Base-by-base conservation (phyloP, 306 rosid genomes). In the Dryas octopetala region DNA sequence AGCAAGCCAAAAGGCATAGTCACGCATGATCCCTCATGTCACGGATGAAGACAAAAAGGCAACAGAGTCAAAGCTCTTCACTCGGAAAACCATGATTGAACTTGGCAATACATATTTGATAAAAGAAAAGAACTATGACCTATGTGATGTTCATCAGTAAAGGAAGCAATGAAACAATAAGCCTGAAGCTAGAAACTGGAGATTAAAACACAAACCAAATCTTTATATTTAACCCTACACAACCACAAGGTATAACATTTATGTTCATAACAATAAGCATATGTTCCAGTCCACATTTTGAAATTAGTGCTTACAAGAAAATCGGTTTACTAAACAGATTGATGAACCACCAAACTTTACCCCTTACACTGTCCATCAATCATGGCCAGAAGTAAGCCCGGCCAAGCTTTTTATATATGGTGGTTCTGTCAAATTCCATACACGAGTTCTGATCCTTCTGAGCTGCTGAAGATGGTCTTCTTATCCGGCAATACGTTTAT, bases 211-310 rank as follows among this genome's bases (percentile, higher is more conserved):
- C 81, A 84, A 76, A 80, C 86, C 83, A 74, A 74, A 83, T 19
- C 78, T 80, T 78, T 74, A 77, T 73, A 82, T 64, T 76, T 64
- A 75, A 53, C 80, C 74, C 83, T 73, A 81, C 82, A 83, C 78
- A 73, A 57, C 79, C 82, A 83, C 78, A 73, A 57, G 40, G 79
- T 85, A 79, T 86, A 73, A 84, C 86, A 86, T 82, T 87, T 85
- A 85, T 79, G 84, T 83, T 76, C 87, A 83, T 68, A 76, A 86
- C 91, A 88, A 55, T 75, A 78, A 46, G 82, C 85, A 74, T 61
- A 59, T 45, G 71, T 74, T 66, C 83, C 82, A 79, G 69, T 74
- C 76, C 84, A 81, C 66, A 81, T 73, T 81, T 80, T 75, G 72
- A 79, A 85, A 78, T 77, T 85, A 86, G 89, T 83, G 71, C 82